Conservation (phyloP, 768 basidiomycete species). For the Crepidotus variabilis region DNA sequence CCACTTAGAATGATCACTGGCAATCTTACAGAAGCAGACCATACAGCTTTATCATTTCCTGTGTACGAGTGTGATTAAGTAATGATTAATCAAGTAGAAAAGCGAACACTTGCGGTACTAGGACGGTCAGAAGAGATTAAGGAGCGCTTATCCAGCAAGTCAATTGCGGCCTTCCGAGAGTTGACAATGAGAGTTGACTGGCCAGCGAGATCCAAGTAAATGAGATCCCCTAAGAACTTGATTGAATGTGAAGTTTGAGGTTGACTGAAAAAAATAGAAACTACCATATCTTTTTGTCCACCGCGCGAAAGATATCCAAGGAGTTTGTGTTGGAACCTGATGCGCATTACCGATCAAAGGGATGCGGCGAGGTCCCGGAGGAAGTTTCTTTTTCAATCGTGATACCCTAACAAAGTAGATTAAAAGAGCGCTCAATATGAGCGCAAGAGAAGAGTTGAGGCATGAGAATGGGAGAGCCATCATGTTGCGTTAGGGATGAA, state of each 20-base stretch:
- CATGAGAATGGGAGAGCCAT: no score
- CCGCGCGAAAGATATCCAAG: constrained; percentile 11
- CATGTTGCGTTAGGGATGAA: no score
- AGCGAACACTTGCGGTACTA: neutral
- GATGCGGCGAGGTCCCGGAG: constrained; percentile 17
- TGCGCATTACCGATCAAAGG: constrained; percentile 21
- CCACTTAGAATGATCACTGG: neutral
- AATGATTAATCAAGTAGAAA: no score
- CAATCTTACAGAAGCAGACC: neutral
- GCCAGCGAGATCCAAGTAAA: constrained; percentile 17
- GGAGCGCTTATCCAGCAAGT: constrained; percentile 24
- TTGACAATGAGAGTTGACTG: constrained; percentile 22
- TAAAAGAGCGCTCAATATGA: no score
- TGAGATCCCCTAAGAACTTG: constrained; percentile 27
- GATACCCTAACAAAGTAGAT: no score
- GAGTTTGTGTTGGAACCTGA: constrained; percentile 17
- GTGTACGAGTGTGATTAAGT: neutral
- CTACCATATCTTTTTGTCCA: constrained; percentile 3
- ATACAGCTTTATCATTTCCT: neutral
- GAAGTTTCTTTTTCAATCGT: constrained; percentile 9
- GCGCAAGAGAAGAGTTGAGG: no score
- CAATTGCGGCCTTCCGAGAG: constrained; percentile 15
- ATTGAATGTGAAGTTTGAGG: no score
- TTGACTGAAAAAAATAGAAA: no score
- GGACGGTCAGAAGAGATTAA: constrained; percentile 25